Conservation (phyloP, 371 early-diverging fungal species). For the Edhazardia aedis region DNA sequence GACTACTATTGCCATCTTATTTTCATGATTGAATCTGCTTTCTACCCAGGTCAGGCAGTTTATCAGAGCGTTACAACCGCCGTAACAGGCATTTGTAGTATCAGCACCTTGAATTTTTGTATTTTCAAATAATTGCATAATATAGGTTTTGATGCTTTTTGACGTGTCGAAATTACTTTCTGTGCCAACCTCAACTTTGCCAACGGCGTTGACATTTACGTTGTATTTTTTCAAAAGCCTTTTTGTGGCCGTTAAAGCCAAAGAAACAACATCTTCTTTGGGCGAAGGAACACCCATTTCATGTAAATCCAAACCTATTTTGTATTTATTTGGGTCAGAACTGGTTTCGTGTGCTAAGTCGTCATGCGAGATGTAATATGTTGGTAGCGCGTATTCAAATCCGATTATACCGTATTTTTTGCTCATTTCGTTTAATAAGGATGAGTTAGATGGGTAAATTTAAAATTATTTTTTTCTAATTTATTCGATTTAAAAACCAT, state of each 20-base stretch:
- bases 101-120: conserved; percentile 74
- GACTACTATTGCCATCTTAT: conserved; percentile 61
- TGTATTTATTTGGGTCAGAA: conserved; percentile 9
- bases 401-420: conserved; percentile 16
- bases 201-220: conserved; percentile 59
- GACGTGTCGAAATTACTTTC: conserved; percentile 89
- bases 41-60: conserved; percentile 81
- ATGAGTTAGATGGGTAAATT: no score
- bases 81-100: conserved; percentile 89
- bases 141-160: conserved; percentile 74
- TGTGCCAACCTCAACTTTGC: conserved; percentile 82
- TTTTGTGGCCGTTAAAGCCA: conserved; percentile 53
- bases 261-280: conserved; percentile 18
- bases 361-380: conserved; percentile 1
- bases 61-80: conserved; percentile 79
- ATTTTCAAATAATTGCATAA: conserved; percentile 76
- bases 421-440: no score
- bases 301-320: conserved; percentile 14
- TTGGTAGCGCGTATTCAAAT: conserved; percentile 20
- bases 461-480: no score
- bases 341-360: conserved; percentile 11
- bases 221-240: conserved; percentile 67
- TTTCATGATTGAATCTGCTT: conserved; percentile 68
- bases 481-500: no score
- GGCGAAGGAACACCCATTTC: conserved; percentile 6